Evolutionary conservation across 441 rosid genomes (phyloP).

Genomic region (Erodium chrysanthum): DNA sequence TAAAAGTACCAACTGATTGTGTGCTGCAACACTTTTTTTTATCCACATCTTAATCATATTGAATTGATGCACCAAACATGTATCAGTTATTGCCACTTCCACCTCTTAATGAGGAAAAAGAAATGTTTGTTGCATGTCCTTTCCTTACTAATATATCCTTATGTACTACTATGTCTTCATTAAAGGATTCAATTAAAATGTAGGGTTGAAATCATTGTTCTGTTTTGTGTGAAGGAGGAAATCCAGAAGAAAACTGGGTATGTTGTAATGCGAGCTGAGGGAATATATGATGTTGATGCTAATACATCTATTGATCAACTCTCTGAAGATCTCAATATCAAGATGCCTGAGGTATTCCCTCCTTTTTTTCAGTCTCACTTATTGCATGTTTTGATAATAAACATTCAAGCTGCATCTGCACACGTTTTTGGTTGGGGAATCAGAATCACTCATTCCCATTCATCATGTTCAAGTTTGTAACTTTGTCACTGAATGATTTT

Average conservation of each 20-base stretch:
- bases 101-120: neutral
- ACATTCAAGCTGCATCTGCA: neutral
- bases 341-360: conserved; percentile 81
- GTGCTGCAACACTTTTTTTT: neutral
- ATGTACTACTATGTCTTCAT: neutral
- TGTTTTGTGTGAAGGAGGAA: conserved; percentile 57
- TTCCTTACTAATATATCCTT: neutral
- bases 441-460: too few relatives aligned
- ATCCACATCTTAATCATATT: neutral
- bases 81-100: neutral
- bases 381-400: neutral
- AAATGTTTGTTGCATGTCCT: neutral
- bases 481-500: too few relatives aligned
- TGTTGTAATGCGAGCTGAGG: conserved; percentile 93
- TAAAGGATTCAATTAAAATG: neutral
- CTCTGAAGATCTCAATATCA: conserved; percentile 80
- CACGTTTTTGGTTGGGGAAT: too few relatives aligned
- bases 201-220: neutral
- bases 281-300: conserved; percentile 89
- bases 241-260: conserved; percentile 98
- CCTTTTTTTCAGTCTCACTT: neutral
- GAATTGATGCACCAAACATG: neutral
- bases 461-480: too few relatives aligned
- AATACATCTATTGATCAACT: conserved; percentile 95
- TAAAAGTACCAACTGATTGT: neutral